Conservation (phyloP, 495 filamentous ascomycete species). For the Xylaria telfairii region DNA sequence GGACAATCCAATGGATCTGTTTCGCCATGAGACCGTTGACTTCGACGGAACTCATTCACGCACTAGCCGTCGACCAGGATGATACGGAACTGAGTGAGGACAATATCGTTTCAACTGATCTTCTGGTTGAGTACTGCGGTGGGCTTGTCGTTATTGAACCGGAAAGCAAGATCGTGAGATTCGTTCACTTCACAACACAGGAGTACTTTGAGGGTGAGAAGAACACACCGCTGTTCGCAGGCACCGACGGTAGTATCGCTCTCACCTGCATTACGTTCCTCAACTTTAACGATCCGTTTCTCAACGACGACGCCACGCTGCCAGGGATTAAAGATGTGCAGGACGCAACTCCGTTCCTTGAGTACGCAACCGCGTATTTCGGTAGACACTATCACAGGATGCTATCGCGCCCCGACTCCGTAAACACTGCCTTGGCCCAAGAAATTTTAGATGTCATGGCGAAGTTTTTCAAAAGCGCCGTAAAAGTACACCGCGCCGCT, state of each 20-base stretch:
- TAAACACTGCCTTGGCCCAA: background rate
- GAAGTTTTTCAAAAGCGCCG: conserved; percentile 7
- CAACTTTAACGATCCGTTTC: conserved; percentile 29
- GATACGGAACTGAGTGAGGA: background rate
- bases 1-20: conserved; percentile 41
- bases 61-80: conserved; percentile 44
- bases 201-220: conserved; percentile 42
- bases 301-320: conserved; percentile 23
- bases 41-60: conserved; percentile 42
- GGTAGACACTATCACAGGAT: conserved; percentile 36
- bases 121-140: conserved; percentile 35
- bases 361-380: conserved; percentile 43
- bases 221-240: conserved; percentile 32
- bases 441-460: background rate
- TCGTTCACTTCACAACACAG: conserved; percentile 42
- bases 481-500: conserved; percentile 16
- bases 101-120: background rate
- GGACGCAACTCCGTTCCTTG: conserved; percentile 35
- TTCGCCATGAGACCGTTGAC: conserved; percentile 37
- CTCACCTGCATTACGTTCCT: conserved; percentile 40
- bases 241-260: conserved; percentile 39
- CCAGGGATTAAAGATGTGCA: conserved; percentile 32
- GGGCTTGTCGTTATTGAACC: conserved; percentile 46
- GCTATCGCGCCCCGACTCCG: background rate
- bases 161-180: conserved; percentile 41